Conservation (phyloP, 495 filamentous ascomycete species). For the Lophiotrema nucula region DNA sequence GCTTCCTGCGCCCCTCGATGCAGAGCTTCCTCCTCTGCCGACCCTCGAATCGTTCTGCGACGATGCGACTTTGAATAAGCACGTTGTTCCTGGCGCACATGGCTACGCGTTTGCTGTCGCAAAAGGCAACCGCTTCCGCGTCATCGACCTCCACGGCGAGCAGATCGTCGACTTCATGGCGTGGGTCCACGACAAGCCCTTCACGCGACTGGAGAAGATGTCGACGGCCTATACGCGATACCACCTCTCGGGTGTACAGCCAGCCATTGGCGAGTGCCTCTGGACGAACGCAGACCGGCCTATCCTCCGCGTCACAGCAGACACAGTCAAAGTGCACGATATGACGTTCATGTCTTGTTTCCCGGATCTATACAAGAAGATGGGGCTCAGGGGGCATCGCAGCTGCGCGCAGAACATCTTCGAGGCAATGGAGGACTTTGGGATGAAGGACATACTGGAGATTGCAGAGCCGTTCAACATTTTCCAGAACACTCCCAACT, state of each 20-base stretch:
- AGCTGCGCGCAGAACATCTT: constrained; percentile 42
- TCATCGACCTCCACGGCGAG: constrained; percentile 42
- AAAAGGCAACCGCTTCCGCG: constrained; percentile 39
- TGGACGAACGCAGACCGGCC: constrained; percentile 41
- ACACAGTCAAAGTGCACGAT: constrained; percentile 43
- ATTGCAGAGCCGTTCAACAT: constrained; percentile 43
- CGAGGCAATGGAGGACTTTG: constrained; percentile 39
- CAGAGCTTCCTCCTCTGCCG: background rate
- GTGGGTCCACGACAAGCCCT: constrained; percentile 32
- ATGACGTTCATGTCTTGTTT: constrained; percentile 47
- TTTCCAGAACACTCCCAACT: constrained; percentile 46
- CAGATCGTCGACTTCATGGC: constrained; percentile 47
- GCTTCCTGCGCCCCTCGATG: background rate
- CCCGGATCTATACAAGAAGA: constrained; percentile 41
- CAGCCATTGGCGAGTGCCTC: constrained; percentile 41
- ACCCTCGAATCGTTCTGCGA: constrained; percentile 2
- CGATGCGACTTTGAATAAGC: background rate
- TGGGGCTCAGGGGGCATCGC: constrained; percentile 38
- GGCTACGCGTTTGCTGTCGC: constrained; percentile 38
- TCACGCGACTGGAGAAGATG: constrained; percentile 37
- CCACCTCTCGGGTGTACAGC: constrained; percentile 38
- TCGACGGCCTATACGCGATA: constrained; percentile 45
- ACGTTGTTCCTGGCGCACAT: constrained; percentile 12
- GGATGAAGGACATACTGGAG: constrained; percentile 36
- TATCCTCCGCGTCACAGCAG: constrained; percentile 35